Base-by-base conservation (phyloP, 257 asterid genomes). In the Ilex aquifolium region DNA sequence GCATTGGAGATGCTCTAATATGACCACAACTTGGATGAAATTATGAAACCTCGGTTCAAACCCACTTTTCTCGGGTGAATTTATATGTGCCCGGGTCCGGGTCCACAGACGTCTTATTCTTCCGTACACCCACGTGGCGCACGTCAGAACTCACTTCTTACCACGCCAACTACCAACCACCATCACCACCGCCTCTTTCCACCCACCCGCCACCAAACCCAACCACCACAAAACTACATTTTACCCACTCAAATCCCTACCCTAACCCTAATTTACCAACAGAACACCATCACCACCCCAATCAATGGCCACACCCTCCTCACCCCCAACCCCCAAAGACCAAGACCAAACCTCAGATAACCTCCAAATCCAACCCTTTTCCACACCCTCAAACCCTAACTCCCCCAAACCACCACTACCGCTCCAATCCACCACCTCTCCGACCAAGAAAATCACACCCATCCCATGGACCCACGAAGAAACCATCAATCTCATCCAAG, bases 401-500 rank as follows among this genome's bases (percentile, higher is more conserved):
- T 42, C 55, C 66, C 31, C 52, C n/a, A 46, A 46, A n/a, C 59
- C 15, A 66, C 54, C 56, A 9, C 64, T 71, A 5, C 31, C 60
- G 16, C 61, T 66, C 53, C 68, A 42, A 29, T 57, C 75, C 63
- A 68, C 82, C 60, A 17, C 27, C 36, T 56, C 81, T 32, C 81
- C 85, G n/a, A 71, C 76, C 13, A 84, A 80, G 51, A 88, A 79
- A 68, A 36, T 88, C 13, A 82, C 77, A 32, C 95, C 96, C 14
- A 70, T 85, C 27, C 95, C 96, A 13, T 91, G 98, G 98, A 73
- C 87, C 39, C 86, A 85, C 79, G 86, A 77, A 50, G 96, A 91
- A 83, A 91, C 96, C 66, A 70, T 84, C 71, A 84, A 84, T 73
- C 82, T 91, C 67, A 91, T 91, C 75, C 86, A 84, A 67, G 71